These are phyloP conservation scores for Canariomyces notabilis DNA, from an alignment of 2,329 filamentous ascomycete genomes.

Conservation along the genomic window DNA sequence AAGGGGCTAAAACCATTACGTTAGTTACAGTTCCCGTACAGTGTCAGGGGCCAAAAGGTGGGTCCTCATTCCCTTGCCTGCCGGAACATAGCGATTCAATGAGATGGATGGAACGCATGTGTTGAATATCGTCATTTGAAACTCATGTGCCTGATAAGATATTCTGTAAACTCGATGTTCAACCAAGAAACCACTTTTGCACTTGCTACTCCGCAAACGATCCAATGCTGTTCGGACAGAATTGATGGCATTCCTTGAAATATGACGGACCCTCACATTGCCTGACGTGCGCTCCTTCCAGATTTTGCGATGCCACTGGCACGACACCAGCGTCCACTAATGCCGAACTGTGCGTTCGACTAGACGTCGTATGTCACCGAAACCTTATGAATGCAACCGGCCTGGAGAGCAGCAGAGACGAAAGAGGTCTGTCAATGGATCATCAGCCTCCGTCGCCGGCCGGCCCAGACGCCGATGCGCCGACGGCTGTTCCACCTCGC, in stretches of 20 bases:
- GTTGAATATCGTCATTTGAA: too few species aligned
- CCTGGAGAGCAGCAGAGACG: not conserved
- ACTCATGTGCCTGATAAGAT: too few species aligned
- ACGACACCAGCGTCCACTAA: not conserved
- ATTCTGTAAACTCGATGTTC: too few species aligned
- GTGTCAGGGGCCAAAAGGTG: not conserved
- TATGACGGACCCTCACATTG: not conserved
- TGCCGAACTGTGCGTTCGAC: not conserved
- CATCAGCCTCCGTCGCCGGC: conserved; percentile 12
- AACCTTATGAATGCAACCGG: not conserved
- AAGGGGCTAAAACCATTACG: too few species aligned
- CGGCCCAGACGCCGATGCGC: conserved; percentile 12
- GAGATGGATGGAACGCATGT: too few species aligned
- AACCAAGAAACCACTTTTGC: too few species aligned
- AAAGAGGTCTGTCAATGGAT: conserved; percentile 11
- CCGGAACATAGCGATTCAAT: too few species aligned
- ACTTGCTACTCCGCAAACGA: not conserved
- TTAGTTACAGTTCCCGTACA: too few species aligned
- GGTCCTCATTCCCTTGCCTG: not conserved
- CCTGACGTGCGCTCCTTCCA: not conserved
- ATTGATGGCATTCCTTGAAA: too few species aligned
- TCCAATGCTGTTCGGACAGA: not conserved
- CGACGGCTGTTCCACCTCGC: conserved; percentile 13
- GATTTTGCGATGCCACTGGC: not conserved
- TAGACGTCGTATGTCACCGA: too few species aligned